Evolutionary conservation across 106 monocot species (phyloP).

Genomic region (Gastrodia elata): DNA sequence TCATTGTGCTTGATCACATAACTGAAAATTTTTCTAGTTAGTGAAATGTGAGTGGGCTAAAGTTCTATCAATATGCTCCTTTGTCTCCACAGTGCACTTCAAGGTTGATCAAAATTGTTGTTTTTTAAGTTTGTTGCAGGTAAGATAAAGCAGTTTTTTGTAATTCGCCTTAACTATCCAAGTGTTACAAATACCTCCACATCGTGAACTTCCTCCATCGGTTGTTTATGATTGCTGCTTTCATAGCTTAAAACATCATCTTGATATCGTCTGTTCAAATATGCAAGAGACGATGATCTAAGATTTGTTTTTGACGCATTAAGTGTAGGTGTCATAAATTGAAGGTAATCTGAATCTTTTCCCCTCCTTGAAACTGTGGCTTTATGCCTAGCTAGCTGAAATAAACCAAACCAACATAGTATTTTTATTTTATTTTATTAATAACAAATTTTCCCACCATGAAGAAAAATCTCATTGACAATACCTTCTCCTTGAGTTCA

Average conservation of each 20-base stretch:
- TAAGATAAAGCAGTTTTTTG: too few relatives aligned
- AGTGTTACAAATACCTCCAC: slow-evolving; percentile 17
- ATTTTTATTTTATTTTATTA: background rate
- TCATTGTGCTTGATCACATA: too few relatives aligned
- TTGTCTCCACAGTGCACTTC: too few relatives aligned
- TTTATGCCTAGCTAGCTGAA: slow-evolving; percentile 43
- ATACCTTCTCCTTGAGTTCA: slow-evolving; percentile 47
- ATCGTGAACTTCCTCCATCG: slow-evolving; percentile 17
- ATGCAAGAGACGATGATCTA: slow-evolving; percentile 15
- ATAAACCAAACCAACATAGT: background rate
- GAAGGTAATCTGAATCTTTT: slow-evolving; percentile 14
- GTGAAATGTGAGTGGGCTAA: too few relatives aligned
- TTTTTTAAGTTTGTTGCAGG: too few relatives aligned
- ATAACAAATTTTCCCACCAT: too few relatives aligned
- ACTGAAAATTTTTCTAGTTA: too few relatives aligned
- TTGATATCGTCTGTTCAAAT: background rate
- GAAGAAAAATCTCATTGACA: background rate
- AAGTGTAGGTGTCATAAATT: slow-evolving; percentile 15
- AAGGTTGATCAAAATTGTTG: too few relatives aligned
- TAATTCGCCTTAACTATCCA: too few relatives aligned
- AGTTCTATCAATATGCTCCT: too few relatives aligned
- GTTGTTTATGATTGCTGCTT: slow-evolving; percentile 7
- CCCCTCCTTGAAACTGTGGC: slow-evolving; percentile 34
- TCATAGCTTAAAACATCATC: background rate
- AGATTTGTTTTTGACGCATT: slow-evolving; percentile 13